phyloP scores from a whole-genome alignment of 805 yeast species.

The Kuraishia borneana region DNA sequence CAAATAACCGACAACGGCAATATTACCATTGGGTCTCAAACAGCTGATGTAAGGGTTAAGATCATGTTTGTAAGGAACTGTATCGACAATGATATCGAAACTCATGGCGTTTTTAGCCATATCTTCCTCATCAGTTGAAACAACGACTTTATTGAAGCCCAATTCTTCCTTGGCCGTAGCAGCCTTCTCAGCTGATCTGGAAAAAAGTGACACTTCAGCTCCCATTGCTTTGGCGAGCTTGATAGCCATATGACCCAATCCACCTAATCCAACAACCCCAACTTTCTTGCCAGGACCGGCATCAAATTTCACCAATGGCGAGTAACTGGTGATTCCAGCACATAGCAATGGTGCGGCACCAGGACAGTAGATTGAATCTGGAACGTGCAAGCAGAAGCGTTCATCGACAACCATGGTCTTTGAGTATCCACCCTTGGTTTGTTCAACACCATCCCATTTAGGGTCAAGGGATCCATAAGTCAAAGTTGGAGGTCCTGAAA shows the following conservation, averaged over 20 bases:
- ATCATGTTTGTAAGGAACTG: conserved; percentile 19
- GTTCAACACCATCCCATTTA: too few relatives aligned
- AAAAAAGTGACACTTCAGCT: conserved; percentile 46
- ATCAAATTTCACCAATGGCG: conserved; percentile 29
- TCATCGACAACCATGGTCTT: conserved; percentile 33
- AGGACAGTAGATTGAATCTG: conserved; percentile 28
- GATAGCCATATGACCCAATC: conserved; percentile 45
- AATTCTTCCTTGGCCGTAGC: too few relatives aligned
- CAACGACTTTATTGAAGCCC: too few relatives aligned
- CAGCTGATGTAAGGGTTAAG: conserved; percentile 13
- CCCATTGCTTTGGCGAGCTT: conserved; percentile 50
- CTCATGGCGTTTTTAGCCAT: too few relatives aligned
- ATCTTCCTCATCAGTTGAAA: too few relatives aligned
- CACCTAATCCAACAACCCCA: conserved; percentile 47
- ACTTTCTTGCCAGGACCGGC: conserved; percentile 38
- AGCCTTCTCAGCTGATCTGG: conserved; percentile 39
- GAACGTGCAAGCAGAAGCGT: conserved; percentile 35
- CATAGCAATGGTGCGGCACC: conserved; percentile 44
- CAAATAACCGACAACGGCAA: too few relatives aligned
- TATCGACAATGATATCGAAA: too few relatives aligned
- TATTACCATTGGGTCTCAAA: too few relatives aligned
- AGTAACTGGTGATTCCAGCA: conserved; percentile 44
- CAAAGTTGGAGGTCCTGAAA: too few relatives aligned
- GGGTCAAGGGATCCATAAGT: too few relatives aligned
- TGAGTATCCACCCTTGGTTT: conserved; percentile 50